These are phyloP conservation scores for Solanum neorickii DNA, from an alignment of 257 asterid species.

Conservation along the genomic window DNA sequence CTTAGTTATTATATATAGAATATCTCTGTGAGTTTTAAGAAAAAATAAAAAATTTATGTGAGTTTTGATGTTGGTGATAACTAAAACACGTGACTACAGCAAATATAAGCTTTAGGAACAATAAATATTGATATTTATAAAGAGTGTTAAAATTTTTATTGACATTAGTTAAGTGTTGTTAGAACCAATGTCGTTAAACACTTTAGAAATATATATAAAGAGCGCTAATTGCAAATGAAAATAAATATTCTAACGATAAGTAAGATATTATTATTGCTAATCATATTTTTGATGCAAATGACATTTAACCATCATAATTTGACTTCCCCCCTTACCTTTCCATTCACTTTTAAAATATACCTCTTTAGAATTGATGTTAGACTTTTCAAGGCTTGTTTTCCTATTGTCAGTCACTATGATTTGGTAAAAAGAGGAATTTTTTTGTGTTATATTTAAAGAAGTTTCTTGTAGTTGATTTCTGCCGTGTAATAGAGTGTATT, in stretches of 20 bases:
- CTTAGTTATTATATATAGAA: background rate
- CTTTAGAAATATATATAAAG: too few species aligned
- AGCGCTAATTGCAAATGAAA: too few species aligned
- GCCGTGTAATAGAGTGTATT: too few species aligned
- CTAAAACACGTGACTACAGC: background rate
- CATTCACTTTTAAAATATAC: background rate
- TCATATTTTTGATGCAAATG: too few species aligned
- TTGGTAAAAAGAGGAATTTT: too few species aligned
- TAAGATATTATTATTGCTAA: too few species aligned
- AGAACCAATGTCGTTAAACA: rapidly evolving
- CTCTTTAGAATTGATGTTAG: background rate
- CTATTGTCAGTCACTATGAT: too few species aligned
- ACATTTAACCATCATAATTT: background rate
- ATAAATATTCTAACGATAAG: too few species aligned
- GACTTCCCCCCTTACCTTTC: background rate
- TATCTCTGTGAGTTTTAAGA: background rate
- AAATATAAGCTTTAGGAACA: rapidly evolving
- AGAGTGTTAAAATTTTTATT: rapidly evolving
- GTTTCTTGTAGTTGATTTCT: too few species aligned
- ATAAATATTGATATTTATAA: too few species aligned
- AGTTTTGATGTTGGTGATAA: background rate
- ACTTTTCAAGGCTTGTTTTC: background rate
- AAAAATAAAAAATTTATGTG: background rate
- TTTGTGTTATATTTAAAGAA: too few species aligned
- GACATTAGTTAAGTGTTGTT: too few species aligned